Evolutionary conservation across 2,329 filamentous ascomycete genomes (phyloP).

Genomic region (Pseudocercospora macadamiae): DNA sequence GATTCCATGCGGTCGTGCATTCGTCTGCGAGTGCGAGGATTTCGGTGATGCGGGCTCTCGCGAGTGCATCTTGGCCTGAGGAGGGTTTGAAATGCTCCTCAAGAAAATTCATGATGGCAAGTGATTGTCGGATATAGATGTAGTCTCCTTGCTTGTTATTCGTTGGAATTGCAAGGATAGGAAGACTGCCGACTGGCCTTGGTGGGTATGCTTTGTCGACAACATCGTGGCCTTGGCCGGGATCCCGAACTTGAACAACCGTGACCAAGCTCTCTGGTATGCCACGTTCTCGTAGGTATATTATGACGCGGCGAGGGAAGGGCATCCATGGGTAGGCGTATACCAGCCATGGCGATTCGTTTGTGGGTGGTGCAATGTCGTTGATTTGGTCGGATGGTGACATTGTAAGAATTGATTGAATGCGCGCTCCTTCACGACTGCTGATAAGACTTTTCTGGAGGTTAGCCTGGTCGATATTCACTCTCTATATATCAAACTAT

Average conservation of each 20-base stretch:
- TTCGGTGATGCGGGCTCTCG: slow-evolving; percentile 12
- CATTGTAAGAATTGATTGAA: too few relatives aligned
- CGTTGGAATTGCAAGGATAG: slow-evolving; percentile 11
- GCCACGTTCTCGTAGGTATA: slow-evolving; percentile 19
- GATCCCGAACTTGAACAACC: slow-evolving; percentile 12
- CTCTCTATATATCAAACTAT: too few relatives aligned
- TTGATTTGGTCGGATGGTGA: too few relatives aligned
- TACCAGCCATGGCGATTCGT: slow-evolving; percentile 19
- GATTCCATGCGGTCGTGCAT: slow-evolving; percentile 14
- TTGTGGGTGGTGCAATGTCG: too few relatives aligned
- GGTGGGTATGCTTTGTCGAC: slow-evolving; percentile 6
- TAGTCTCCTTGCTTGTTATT: background rate
- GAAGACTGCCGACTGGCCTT: slow-evolving; percentile 17
- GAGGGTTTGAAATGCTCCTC: slow-evolving; percentile 16
- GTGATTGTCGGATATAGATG: slow-evolving; percentile 16
- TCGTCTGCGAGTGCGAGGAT: slow-evolving; percentile 13
- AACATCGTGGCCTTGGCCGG: slow-evolving; percentile 6
- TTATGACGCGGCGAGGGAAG: slow-evolving; percentile 17
- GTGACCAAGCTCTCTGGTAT: slow-evolving; percentile 16
- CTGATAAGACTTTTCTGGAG: too few relatives aligned
- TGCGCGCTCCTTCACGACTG: too few relatives aligned
- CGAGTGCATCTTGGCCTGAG: slow-evolving; percentile 1
- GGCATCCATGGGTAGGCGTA: slow-evolving; percentile 21
- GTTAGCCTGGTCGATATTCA: too few relatives aligned
- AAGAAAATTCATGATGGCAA: slow-evolving; percentile 20